These are phyloP conservation scores for Plasmodium gaboni DNA, from an alignment of 169 alveolate species.

Conservation along the genomic window DNA sequence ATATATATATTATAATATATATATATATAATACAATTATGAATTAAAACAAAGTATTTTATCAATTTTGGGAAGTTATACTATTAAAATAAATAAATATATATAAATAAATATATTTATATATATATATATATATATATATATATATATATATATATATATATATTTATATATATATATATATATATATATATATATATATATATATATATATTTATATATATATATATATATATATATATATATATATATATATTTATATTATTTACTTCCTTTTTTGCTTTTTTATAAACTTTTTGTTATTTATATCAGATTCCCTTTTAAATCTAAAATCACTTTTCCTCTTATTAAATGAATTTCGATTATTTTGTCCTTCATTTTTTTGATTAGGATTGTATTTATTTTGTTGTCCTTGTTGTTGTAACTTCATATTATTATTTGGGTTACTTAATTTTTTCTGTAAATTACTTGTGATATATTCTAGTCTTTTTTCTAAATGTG, in stretches of 20 bases:
- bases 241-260: background rate
- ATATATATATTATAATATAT: too few species aligned
- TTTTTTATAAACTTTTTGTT: slow-evolving; percentile 70
- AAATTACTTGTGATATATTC: slow-evolving; percentile 49
- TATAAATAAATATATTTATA: too few species aligned
- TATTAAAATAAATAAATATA: too few species aligned
- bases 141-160: too few species aligned
- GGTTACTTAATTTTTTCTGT: slow-evolving; percentile 16
- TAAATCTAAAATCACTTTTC: slow-evolving; percentile 34
- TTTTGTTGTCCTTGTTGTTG: slow-evolving; percentile 50
- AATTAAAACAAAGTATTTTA: too few species aligned
- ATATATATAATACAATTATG: too few species aligned
- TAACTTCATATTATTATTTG: slow-evolving; percentile 18
- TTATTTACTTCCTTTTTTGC: slow-evolving; percentile 68
- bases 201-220: background rate
- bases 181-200: too few species aligned
- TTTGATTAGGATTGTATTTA: slow-evolving; percentile 60
- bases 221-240: too few species aligned
- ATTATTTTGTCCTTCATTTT: slow-evolving; percentile 33
- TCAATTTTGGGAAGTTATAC: too few species aligned
- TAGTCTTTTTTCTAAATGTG: slow-evolving; percentile 94
- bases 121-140: too few species aligned
- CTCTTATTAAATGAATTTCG: slow-evolving; percentile 16
- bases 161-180: background rate
- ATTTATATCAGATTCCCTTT: slow-evolving; percentile 41